Evolutionary conservation across 768 basidiomycete genomes (phyloP), one percentile per base, ranked within the genome.

Genomic region (Russula foetens): DNA sequence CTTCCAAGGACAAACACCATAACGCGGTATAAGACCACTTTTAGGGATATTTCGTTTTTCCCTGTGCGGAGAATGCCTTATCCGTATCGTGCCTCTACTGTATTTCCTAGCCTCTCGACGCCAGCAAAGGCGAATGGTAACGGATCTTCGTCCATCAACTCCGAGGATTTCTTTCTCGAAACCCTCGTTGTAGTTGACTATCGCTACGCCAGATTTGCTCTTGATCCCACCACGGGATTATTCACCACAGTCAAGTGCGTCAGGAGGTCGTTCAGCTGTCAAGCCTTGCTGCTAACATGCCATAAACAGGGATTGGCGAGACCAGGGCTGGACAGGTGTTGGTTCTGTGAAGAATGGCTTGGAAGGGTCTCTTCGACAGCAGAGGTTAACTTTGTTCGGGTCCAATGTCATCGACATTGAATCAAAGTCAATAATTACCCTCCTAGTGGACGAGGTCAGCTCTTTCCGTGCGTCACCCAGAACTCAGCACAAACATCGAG

Each of bases 371-470:
- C 75, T 78, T 2, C 78, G 85, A 50, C 72, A 78, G 38, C 92
- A 96, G 66, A 79, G 97, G 21, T 70, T 79, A 39, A 76, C 77
- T 1, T 69, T 99, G 24, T 98, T 97, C 71, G 94, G 90, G 1
- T 73, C 75, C 24, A 99, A 99, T 69, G 76, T 86, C 48, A 89
- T 99, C 62, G 90, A 98, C 67, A 88, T 99, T 46, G 86, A 90
- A 67, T 90, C 84, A 3, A 98, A 97, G 72, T 86, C 90, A 0
- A 83, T 86, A 12, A 59, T 84, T 4, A 77, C 83, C 17, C 79
- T 99, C 3, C 77, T 98, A 7, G 75, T 98, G 21, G 94, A 98
- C 65, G 97, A 98, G 81, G 93, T 92, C 71, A 55, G 75, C 33
- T 69, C 55, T 15, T 39, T n/a, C 11, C 39, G 14, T 53, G 21